Percentiles rank a stretch among this genome's conserved stretches.
phyloP scores from a whole-genome alignment of 225 moss, liverwort and hornwort genomes.

The Takakia lepidozioides region DNA sequence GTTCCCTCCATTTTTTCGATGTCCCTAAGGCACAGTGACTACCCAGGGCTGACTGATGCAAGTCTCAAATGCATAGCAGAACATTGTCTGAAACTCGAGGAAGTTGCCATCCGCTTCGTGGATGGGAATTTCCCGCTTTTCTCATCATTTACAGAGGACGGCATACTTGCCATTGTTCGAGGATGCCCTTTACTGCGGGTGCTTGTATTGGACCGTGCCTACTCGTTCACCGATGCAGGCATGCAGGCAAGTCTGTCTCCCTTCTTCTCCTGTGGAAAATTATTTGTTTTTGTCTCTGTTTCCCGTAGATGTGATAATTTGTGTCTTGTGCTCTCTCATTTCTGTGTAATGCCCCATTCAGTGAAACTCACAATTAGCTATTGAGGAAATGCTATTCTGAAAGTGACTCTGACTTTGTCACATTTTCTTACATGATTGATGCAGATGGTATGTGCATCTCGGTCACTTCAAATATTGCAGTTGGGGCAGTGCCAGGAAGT shows the following conservation, averaged over 20 bases:
- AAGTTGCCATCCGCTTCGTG: slow-evolving; percentile 16
- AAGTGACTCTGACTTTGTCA: too few relatives aligned
- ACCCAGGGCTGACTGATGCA: slow-evolving; percentile 21
- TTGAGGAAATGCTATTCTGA: too few relatives aligned
- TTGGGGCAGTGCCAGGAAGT: slow-evolving; percentile 24
- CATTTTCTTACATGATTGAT: slow-evolving; percentile 9
- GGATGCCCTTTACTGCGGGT: slow-evolving; percentile 18
- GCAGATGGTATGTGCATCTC: slow-evolving; percentile 19
- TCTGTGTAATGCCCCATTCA: too few relatives aligned
- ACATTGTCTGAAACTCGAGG: slow-evolving; percentile 15
- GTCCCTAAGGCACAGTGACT: slow-evolving; percentile 2
- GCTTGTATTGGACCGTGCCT: slow-evolving; percentile 17
- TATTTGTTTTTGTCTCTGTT: too few relatives aligned
- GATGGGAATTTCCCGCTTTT: slow-evolving; percentile 12
- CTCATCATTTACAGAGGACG: slow-evolving; percentile 16
- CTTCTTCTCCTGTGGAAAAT: too few relatives aligned
- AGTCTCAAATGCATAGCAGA: slow-evolving; percentile 16
- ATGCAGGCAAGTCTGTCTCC: slow-evolving; percentile 12
- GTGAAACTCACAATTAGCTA: too few relatives aligned
- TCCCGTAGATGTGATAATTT: too few relatives aligned
- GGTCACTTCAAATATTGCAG: slow-evolving; percentile 21
- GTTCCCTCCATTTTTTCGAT: slow-evolving; percentile 10
- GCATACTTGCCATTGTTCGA: slow-evolving; percentile 29
- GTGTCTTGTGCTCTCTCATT: too few relatives aligned
- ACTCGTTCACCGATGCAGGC: slow-evolving; percentile 14